Conservation (phyloP, 208 protist genomes). For the Wallacemonas collosoma region DNA sequence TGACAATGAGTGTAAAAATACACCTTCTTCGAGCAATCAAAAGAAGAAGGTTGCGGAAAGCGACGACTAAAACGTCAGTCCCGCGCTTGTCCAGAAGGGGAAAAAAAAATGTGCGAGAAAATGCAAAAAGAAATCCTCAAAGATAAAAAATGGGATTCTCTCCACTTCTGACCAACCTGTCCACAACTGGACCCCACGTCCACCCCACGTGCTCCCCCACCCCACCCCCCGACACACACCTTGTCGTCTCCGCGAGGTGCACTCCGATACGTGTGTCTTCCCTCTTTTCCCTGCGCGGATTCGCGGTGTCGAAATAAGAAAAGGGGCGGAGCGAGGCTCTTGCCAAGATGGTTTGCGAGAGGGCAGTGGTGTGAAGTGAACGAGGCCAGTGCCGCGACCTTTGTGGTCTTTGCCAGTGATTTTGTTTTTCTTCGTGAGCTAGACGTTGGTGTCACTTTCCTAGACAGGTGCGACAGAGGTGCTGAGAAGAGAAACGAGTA, state of each 20-base stretch:
- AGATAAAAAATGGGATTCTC: not conserved
- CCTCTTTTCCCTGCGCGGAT: too few species aligned
- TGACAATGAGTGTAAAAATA: too few species aligned
- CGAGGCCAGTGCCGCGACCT: not conserved
- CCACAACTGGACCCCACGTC: not conserved
- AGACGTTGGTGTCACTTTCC: too few species aligned
- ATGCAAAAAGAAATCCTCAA: not conserved
- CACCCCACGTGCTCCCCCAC: not conserved
- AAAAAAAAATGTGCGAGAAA: constrained; percentile 7
- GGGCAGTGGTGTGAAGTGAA: not conserved
- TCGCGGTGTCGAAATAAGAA: too few species aligned
- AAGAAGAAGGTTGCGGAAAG: too few species aligned
- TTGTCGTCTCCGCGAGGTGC: not conserved
- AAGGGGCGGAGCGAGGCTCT: not conserved
- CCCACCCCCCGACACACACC: not conserved
- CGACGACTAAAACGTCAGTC: too few species aligned
- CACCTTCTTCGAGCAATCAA: too few species aligned
- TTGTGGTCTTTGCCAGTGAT: not conserved
- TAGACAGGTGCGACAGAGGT: too few species aligned
- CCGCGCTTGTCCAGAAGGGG: not conserved
- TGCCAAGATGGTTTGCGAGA: not conserved
- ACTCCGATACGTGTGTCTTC: too few species aligned
- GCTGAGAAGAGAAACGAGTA: too few species aligned
- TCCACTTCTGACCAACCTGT: not conserved
- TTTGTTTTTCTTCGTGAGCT: too few species aligned